Conservation (phyloP, 305 asterid genomes). For the Solanum hybrid region DNA sequence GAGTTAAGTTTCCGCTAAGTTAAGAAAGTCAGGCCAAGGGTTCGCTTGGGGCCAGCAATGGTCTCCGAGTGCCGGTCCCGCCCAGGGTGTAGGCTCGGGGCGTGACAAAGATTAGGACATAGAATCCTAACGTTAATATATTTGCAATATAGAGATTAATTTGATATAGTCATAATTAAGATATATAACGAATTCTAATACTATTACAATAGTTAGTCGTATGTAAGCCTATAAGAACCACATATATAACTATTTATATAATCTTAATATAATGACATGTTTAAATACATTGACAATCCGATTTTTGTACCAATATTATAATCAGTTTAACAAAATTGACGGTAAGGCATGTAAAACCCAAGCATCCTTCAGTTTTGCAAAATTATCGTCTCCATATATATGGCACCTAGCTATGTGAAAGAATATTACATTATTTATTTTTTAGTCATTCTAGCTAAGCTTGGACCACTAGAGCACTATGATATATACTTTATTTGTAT, state of each 20-base stretch:
- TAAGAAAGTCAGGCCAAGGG: no score
- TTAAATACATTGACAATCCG: background rate
- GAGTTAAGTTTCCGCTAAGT: no score
- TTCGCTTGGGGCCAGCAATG: no score
- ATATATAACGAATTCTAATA: no score
- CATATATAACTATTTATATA: background rate
- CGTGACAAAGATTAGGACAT: no score
- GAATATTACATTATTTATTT: background rate
- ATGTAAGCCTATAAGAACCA: no score
- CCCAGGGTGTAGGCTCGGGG: no score
- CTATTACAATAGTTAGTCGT: no score
- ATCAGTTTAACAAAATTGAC: background rate
- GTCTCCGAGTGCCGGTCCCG: no score
- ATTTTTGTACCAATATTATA: background rate
- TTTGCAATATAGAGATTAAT: no score
- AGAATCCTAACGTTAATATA: background rate
- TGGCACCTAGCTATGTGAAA: background rate
- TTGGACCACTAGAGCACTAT: background rate
- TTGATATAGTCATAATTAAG: no score
- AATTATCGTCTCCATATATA: background rate
- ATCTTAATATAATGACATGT: background rate
- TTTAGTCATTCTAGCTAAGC: background rate
- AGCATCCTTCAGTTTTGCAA: background rate
- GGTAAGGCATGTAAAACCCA: background rate
- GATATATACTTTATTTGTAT: background rate